These are phyloP conservation scores for Trichophyton verrucosum DNA, from an alignment of 2,329 filamentous ascomycete species.

Conservation along the genomic window DNA sequence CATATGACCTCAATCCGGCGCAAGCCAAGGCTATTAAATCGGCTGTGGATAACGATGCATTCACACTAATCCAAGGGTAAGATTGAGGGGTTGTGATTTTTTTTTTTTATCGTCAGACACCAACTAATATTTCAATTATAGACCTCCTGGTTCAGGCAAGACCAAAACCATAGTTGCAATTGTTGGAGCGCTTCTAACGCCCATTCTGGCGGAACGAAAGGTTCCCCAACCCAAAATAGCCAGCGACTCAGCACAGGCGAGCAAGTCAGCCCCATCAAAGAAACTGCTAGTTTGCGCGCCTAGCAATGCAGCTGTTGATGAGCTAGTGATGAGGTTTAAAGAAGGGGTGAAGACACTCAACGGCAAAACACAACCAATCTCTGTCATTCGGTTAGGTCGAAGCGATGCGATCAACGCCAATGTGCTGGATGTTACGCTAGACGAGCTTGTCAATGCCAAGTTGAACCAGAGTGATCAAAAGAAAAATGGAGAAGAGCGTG, in stretches of 20 bases:
- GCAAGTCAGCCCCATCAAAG: constrained; percentile 43
- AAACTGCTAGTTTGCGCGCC: constrained; percentile 96
- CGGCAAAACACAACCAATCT: constrained; percentile 62
- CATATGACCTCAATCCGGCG: constrained; percentile 74
- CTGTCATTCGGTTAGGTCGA: constrained; percentile 78
- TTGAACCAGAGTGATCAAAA: constrained; percentile 41
- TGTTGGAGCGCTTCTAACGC: constrained; percentile 71
- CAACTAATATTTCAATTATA: constrained; percentile 28
- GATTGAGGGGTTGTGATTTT: constrained; percentile 11
- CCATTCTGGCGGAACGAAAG: constrained; percentile 39
- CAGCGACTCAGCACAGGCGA: constrained; percentile 21
- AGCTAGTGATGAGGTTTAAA: constrained; percentile 86
- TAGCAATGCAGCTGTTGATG: constrained; percentile 94
- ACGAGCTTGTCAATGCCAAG: constrained; percentile 71
- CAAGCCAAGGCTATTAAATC: constrained; percentile 88
- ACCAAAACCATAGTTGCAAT: constrained; percentile 97
- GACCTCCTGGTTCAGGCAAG: constrained; percentile 91
- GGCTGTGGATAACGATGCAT: constrained; percentile 88
- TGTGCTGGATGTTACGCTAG: constrained; percentile 83
- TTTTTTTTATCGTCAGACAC: neutral
- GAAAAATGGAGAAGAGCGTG: constrained; percentile 33
- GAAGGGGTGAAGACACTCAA: constrained; percentile 65
- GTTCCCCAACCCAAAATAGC: constrained; percentile 34
- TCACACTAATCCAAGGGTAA: constrained; percentile 86
- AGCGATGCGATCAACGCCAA: constrained; percentile 84